phyloP scores from a whole-genome alignment of 345 rosid species.

The Moricandia moricandioides region DNA sequence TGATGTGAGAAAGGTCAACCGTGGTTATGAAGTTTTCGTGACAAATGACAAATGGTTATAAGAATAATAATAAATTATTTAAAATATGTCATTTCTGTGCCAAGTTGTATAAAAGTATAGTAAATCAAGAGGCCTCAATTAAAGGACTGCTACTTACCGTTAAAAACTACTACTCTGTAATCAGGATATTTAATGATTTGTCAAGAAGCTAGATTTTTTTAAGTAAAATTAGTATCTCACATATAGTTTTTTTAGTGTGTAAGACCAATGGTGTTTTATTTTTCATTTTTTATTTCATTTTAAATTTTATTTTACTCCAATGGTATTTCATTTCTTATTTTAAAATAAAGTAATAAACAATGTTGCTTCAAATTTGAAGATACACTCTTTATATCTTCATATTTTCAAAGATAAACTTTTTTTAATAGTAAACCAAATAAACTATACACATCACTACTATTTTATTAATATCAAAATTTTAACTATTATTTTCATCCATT shows the following conservation, averaged over 20 bases:
- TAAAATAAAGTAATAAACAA: too few species aligned
- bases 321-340: too few species aligned
- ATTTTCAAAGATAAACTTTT: too few species aligned
- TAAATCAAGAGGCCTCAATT: conserved; percentile 11
- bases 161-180: conserved; percentile 6
- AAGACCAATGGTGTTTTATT: too few species aligned
- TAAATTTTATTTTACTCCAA: too few species aligned
- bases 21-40: neutral
- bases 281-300: too few species aligned
- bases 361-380: too few species aligned
- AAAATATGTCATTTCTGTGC: neutral
- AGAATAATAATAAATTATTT: conserved; percentile 3
- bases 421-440: too few species aligned
- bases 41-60: conserved; percentile 18
- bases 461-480: too few species aligned
- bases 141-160: conserved; percentile 20
- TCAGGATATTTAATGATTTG: conserved; percentile 2
- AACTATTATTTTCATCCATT: too few species aligned
- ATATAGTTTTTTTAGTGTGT: conserved; percentile 14
- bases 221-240: neutral
- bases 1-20: conserved; percentile 34
- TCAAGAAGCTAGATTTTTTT: neutral
- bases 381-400: too few species aligned
- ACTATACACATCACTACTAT: too few species aligned
- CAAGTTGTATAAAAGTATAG: conserved; percentile 24